Evolutionary conservation across 2,329 filamentous ascomycete genomes (phyloP).

Genomic region (Ophioceras dolichostomum): DNA sequence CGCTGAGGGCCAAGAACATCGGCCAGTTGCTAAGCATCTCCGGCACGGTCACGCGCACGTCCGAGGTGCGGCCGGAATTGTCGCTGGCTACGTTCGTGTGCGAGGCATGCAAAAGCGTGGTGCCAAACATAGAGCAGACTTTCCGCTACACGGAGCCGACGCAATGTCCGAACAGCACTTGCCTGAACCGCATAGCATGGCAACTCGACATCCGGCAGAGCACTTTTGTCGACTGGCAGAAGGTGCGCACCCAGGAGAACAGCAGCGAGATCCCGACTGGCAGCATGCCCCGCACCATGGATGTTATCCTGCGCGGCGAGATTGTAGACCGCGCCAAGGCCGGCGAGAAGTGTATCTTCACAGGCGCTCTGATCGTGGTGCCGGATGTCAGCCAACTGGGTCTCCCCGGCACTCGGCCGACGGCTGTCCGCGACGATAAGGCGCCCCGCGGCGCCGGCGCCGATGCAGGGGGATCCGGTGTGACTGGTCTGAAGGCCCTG

Average conservation of each 20-base stretch:
- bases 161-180: conserved; percentile 81
- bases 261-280: conserved; percentile 96
- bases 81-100: conserved; percentile 88
- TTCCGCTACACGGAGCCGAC: conserved; percentile 96
- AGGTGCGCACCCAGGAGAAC: conserved; percentile 96
- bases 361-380: conserved; percentile 88
- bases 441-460: conserved; percentile 47
- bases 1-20: conserved; percentile 79
- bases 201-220: conserved; percentile 92
- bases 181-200: conserved; percentile 87
- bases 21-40: conserved; percentile 92
- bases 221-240: conserved; percentile 98
- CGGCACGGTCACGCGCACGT: conserved; percentile 91
- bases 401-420: conserved; percentile 72
- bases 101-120: conserved; percentile 71
- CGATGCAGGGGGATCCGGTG: conserved; percentile 73
- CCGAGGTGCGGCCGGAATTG: conserved; percentile 88
- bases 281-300: conserved; percentile 97
- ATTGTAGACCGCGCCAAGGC: conserved; percentile 97
- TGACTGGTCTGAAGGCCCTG: conserved; percentile 79
- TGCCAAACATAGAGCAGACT: conserved; percentile 90
- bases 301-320: conserved; percentile 89
- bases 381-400: conserved; percentile 93
- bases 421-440: conserved; percentile 72
- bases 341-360: conserved; percentile 97